Conservation (phyloP, 352 stramenopile species). For the Aphanomyces stellatus region DNA sequence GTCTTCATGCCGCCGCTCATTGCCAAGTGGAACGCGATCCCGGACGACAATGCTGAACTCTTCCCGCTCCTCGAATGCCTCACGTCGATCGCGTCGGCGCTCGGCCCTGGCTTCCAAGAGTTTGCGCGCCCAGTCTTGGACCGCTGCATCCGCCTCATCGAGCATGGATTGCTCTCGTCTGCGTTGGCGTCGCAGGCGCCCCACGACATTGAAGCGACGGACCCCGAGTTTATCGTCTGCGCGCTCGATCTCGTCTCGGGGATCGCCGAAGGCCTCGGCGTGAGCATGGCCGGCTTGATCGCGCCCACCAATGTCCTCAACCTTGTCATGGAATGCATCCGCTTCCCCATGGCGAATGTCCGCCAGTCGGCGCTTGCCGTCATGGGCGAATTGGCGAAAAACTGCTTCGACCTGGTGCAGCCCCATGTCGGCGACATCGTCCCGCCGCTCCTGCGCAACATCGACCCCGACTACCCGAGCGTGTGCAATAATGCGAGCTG, state of each 20-base stretch:
- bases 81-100: conserved; percentile 71
- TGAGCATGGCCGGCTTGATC: conserved; percentile 67
- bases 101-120: conserved; percentile 83
- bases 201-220: conserved; percentile 70
- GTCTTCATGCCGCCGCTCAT: conserved; percentile 93
- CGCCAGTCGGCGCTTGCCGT: conserved; percentile 86
- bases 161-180: conserved; percentile 75
- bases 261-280: conserved; percentile 79
- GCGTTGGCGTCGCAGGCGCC: conserved; percentile 72
- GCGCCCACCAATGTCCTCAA: conserved; percentile 80
- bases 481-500: conserved; percentile 91
- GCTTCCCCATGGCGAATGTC: conserved; percentile 81
- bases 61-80: conserved; percentile 86
- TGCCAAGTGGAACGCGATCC: conserved; percentile 84
- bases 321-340: conserved; percentile 78
- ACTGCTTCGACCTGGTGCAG: conserved; percentile 53
- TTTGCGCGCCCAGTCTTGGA: conserved; percentile 76
- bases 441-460: conserved; percentile 82
- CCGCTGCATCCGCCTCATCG: conserved; percentile 72
- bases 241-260: conserved; percentile 83
- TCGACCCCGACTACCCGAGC: conserved; percentile 77
- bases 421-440: conserved; percentile 69
- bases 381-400: conserved; percentile 83
- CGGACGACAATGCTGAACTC: conserved; percentile 70
- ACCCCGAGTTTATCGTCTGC: conserved; percentile 85